phyloP scores from a whole-genome alignment of 169 alveolate species.

The Amoebophrya sp. region DNA sequence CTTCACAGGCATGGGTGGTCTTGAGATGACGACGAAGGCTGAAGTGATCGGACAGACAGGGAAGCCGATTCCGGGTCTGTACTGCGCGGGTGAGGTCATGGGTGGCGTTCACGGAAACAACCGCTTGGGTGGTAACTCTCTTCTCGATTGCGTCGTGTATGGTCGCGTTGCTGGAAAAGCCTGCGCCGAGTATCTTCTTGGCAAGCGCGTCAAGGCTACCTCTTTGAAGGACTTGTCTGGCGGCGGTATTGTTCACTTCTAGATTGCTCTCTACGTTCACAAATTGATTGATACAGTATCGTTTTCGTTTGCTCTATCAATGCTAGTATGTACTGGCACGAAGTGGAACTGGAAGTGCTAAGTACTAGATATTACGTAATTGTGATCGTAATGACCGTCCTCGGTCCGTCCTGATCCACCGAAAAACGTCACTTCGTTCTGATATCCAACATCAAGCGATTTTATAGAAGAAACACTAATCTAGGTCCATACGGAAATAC shows the following conservation, averaged over 20 bases:
- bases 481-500: background rate
- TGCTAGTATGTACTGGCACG: too few relatives aligned
- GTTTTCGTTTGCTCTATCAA: too few relatives aligned
- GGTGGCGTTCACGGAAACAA: constrained; percentile 61
- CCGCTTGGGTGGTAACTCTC: constrained; percentile 56
- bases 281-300: too few relatives aligned
- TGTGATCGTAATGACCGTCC: too few relatives aligned
- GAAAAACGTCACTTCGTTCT: too few relatives aligned
- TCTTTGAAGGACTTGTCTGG: constrained; percentile 6
- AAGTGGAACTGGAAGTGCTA: too few relatives aligned
- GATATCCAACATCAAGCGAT: too few relatives aligned
- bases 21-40: constrained; percentile 49
- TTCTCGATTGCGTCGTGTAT: constrained; percentile 56
- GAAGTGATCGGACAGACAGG: constrained; percentile 49
- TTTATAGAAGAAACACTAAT: too few relatives aligned
- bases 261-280: too few relatives aligned
- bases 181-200: constrained; percentile 39
- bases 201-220: constrained; percentile 33
- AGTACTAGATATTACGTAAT: too few relatives aligned
- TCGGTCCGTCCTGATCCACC: too few relatives aligned
- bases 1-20: constrained; percentile 54
- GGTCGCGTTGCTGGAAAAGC: constrained; percentile 57
- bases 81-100: constrained; percentile 57
- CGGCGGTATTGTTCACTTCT: background rate
- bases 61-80: constrained; percentile 52